A percentile compares a stretch with the other conserved stretches of the same genome.
Evolutionary conservation across 345 rosid genomes (phyloP).

Genomic region (Salix brachista): DNA sequence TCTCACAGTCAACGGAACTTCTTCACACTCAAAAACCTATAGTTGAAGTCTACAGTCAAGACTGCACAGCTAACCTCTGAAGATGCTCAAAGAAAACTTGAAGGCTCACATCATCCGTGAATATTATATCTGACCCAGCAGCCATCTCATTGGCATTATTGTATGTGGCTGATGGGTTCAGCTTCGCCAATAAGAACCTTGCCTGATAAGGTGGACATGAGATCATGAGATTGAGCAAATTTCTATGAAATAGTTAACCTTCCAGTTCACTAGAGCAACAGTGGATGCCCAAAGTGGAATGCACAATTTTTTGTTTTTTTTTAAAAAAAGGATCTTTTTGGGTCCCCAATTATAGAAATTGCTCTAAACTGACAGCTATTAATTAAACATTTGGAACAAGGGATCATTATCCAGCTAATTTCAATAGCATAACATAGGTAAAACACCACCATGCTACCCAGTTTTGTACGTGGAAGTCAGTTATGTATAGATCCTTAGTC

Average conservation of each 20-base stretch:
- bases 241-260: neutral
- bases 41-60: slow-evolving; percentile 38
- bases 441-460: too few relatives aligned
- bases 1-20: slow-evolving; percentile 27
- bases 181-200: slow-evolving; percentile 87
- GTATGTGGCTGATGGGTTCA: slow-evolving; percentile 95
- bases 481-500: too few relatives aligned
- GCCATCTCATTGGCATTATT: slow-evolving; percentile 70
- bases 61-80: slow-evolving; percentile 93
- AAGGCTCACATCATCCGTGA: slow-evolving; percentile 93
- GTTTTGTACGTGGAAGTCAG: too few relatives aligned
- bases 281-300: too few relatives aligned
- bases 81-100: slow-evolving; percentile 96
- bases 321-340: neutral
- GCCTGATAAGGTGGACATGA: slow-evolving; percentile 47
- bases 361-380: neutral
- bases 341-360: neutral
- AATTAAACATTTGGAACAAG: too few relatives aligned
- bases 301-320: too few relatives aligned
- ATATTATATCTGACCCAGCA: slow-evolving; percentile 80
- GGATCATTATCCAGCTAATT: too few relatives aligned
- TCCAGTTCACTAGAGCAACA: neutral
- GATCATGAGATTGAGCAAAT: neutral
- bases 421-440: too few relatives aligned
- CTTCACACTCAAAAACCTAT: slow-evolving; percentile 14